Percentiles rank a stretch among this genome's conserved stretches.
Conservation (phyloP, 495 filamentous ascomycete genomes). For the Hypoxylon fuscum region DNA sequence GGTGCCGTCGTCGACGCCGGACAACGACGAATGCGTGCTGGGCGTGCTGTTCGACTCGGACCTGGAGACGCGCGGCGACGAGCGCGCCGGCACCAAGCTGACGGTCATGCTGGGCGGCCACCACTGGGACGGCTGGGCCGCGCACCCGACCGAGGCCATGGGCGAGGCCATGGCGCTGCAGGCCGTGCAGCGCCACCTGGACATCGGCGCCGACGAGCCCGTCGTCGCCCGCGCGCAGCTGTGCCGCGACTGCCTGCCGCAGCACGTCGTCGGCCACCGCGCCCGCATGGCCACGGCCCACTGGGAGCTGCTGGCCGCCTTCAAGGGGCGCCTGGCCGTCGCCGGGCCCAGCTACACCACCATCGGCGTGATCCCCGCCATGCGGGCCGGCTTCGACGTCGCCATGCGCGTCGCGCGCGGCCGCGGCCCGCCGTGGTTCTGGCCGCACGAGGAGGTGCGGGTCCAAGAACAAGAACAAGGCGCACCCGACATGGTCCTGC, state of each 20-base stretch:
- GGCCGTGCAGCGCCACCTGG: conserved; percentile 76
- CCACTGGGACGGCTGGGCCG: conserved; percentile 75
- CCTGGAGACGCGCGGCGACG: conserved; percentile 47
- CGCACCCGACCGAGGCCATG: conserved; percentile 66
- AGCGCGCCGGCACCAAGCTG: conserved; percentile 75
- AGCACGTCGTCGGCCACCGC: conserved; percentile 83
- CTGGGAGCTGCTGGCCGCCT: conserved; percentile 62
- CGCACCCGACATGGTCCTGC: neutral
- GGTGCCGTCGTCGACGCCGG: conserved; percentile 73
- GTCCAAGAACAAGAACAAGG: no score
- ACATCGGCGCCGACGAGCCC: conserved; percentile 60
- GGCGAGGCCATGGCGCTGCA: conserved; percentile 72
- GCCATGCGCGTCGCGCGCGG: conserved; percentile 41
- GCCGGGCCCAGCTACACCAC: conserved; percentile 79
- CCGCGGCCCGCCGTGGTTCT: conserved; percentile 33
- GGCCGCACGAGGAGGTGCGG: neutral
- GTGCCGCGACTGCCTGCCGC: conserved; percentile 85
- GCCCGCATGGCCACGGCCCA: conserved; percentile 67
- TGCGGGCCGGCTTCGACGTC: conserved; percentile 53
- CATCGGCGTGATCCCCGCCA: conserved; percentile 49
- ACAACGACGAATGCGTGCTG: conserved; percentile 85
- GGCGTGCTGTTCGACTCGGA: conserved; percentile 93
- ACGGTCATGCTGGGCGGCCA: conserved; percentile 97
- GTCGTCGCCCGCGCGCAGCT: conserved; percentile 65
- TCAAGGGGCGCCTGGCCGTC: conserved; percentile 71